These are phyloP conservation scores for Nadsonia fulvescens DNA, from an alignment of 805 yeast genomes.

Conservation along the genomic window DNA sequence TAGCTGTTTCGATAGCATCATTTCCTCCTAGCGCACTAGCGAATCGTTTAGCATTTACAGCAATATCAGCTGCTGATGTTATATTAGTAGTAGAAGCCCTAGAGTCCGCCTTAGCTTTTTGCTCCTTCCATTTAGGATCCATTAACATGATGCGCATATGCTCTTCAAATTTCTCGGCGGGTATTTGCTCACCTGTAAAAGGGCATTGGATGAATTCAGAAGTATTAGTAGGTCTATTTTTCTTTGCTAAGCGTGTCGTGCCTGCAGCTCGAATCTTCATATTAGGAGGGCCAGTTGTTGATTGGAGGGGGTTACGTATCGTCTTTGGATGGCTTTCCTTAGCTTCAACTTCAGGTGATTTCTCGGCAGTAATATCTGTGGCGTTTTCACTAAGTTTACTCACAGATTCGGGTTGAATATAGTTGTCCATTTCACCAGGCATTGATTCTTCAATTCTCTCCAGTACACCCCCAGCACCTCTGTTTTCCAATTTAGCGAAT, in stretches of 20 bases:
- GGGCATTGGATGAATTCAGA: constrained; percentile 49
- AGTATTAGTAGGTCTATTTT: constrained; percentile 2
- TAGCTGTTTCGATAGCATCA: constrained; percentile 2
- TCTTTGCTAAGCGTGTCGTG: constrained; percentile 34
- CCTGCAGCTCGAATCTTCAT: constrained; percentile 60
- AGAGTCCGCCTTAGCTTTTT: constrained; percentile 25
- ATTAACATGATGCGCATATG: constrained; percentile 54
- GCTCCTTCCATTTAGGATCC: constrained; percentile 63
- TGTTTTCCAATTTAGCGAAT: constrained; percentile 40
- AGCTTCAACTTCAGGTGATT: not conserved
- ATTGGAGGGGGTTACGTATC: constrained; percentile 1
- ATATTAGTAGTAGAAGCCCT: constrained; percentile 20
- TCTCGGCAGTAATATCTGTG: constrained; percentile 4
- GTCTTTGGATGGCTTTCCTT: constrained; percentile 5
- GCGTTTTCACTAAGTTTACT: constrained; percentile 9
- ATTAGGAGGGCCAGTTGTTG: constrained; percentile 7
- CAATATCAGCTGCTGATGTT: constrained; percentile 15
- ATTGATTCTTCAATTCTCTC: constrained; percentile 25
- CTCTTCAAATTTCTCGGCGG: constrained; percentile 44
- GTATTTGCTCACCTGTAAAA: constrained; percentile 51
- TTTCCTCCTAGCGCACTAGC: constrained; percentile 16
- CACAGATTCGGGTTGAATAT: constrained; percentile 2
- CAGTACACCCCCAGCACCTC: constrained; percentile 18
- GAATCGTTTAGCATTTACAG: constrained; percentile 20
- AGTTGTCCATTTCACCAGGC: constrained; percentile 16